These are phyloP conservation scores for Boletus tomentosulus DNA, from an alignment of 768 basidiomycete genomes.

Conservation along the genomic window DNA sequence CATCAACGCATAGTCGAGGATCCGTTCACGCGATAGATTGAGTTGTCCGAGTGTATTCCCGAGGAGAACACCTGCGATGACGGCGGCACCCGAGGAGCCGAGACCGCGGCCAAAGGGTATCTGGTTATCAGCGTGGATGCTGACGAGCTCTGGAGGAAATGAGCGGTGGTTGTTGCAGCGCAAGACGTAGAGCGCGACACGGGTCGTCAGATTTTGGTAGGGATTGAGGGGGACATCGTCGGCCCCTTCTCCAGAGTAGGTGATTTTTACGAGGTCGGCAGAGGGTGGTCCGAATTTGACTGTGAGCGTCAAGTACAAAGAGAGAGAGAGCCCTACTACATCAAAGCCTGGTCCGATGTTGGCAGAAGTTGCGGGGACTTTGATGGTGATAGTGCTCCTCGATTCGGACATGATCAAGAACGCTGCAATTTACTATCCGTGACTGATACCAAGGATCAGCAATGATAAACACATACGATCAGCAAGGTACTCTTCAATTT, in stretches of 20 bases:
- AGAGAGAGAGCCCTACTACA: constrained; percentile 96
- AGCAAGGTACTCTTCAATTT: too few species aligned
- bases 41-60: constrained; percentile 80
- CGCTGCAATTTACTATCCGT: background rate
- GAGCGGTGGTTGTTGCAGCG: constrained; percentile 73
- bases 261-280: constrained; percentile 56
- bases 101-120: constrained; percentile 98
- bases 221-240: constrained; percentile 88
- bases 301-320: constrained; percentile 73
- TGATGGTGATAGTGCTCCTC: constrained; percentile 55
- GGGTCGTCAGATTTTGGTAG: constrained; percentile 95
- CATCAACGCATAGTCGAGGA: constrained; percentile 97
- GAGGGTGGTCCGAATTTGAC: constrained; percentile 44
- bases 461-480: constrained; percentile 6
- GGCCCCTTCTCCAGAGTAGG: constrained; percentile 86
- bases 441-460: too few species aligned
- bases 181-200: constrained; percentile 96
- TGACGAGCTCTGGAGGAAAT: constrained; percentile 68
- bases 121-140: constrained; percentile 80
- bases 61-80: constrained; percentile 92
- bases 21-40: constrained; percentile 58
- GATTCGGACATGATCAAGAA: constrained; percentile 18
- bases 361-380: constrained; percentile 94
- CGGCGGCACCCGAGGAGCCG: constrained; percentile 98
- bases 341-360: constrained; percentile 99